Conservation (phyloP, 1,139 yeast genomes). For the Magnusiomyces suaveolens region DNA sequence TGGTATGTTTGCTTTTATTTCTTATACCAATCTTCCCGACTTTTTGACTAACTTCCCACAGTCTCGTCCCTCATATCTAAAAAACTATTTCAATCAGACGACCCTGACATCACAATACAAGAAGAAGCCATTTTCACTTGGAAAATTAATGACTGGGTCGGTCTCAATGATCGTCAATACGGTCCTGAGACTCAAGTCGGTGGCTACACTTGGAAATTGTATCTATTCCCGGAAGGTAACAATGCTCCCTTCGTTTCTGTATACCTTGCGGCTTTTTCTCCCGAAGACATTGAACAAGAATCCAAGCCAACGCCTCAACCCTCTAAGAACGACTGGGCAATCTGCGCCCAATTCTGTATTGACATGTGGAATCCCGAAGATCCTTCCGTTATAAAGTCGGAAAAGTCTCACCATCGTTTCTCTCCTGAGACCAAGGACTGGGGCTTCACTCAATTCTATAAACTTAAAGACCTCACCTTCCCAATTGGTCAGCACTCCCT, state of each 20-base stretch:
- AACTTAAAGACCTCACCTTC: constrained; percentile 41
- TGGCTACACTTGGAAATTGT: constrained; percentile 60
- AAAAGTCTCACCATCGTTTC: constrained; percentile 74
- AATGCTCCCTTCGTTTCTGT: constrained; percentile 27
- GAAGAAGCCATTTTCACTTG: constrained; percentile 47
- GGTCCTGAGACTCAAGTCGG: constrained; percentile 56
- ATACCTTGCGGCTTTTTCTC: constrained; percentile 29
- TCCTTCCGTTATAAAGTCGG: constrained; percentile 49
- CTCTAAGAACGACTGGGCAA: constrained; percentile 45
- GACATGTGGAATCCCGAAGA: constrained; percentile 76
- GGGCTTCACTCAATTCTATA: constrained; percentile 83
- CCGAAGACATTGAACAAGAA: constrained; percentile 5
- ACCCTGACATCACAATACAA: constrained; percentile 33
- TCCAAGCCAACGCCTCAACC: constrained; percentile 26
- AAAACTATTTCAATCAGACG: constrained; percentile 24
- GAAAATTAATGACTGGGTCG: constrained; percentile 61
- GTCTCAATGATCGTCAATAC: constrained; percentile 38
- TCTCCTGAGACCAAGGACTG: constrained; percentile 71
- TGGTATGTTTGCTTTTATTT: background rate
- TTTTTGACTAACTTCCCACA: background rate
- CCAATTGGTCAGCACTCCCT: constrained; percentile 19
- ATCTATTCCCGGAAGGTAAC: constrained; percentile 66
- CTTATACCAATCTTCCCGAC: background rate
- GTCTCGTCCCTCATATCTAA: constrained; percentile 21
- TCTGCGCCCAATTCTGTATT: constrained; percentile 84